Base-by-base conservation (phyloP, 2,329 filamentous ascomycete species). In the Capronia coronata region DNA sequence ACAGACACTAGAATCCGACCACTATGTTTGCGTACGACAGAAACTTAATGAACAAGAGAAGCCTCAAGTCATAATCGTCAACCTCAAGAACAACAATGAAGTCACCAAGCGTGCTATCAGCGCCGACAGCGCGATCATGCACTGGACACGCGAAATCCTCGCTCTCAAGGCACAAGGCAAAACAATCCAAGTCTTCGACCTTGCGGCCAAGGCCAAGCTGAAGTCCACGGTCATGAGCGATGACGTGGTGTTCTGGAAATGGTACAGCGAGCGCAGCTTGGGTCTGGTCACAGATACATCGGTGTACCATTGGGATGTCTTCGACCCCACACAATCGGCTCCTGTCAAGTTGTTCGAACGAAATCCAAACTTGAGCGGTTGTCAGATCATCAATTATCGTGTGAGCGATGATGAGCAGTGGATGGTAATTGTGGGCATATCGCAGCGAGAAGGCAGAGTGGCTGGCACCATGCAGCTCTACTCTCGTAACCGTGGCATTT, bases 301-400 rank as follows among this genome's bases (percentile, higher is more conserved):
- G 34, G 87, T 98, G 56, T 97, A 89, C 70, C 93, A 98, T 74
- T 98, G 93, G 93, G 88, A 98, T 67, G 87, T 98, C 59, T 91
- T 91, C 66, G 90, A 96, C 65, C 75, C 84, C 44, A 78, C 80
- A 56, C 87, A 94, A 68, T 76, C 83, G 51, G 77, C 82, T 56
- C 88, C 90, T 2, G 80, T 87, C 59, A 95, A 98, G 77, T 75
- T 94, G 63, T 98, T 97, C 67, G 91, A 97, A 68, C 86, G 93
- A 64, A 93, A 96, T 65, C 78, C 84, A 60, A 96, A 95, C 67
- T 80, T 98, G 49, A 80, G 78, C 62, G 86, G 85, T 59, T 94
- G 88, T 71, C 93, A 98, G 80, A 98, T 98, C 70, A 98, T 98
- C 80, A 98, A 97, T 75, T 98, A 98, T 74, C 88, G 91, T 61